phyloP scores from a whole-genome alignment of 2,329 filamentous ascomycete species.

The Diaporthe sp. region DNA sequence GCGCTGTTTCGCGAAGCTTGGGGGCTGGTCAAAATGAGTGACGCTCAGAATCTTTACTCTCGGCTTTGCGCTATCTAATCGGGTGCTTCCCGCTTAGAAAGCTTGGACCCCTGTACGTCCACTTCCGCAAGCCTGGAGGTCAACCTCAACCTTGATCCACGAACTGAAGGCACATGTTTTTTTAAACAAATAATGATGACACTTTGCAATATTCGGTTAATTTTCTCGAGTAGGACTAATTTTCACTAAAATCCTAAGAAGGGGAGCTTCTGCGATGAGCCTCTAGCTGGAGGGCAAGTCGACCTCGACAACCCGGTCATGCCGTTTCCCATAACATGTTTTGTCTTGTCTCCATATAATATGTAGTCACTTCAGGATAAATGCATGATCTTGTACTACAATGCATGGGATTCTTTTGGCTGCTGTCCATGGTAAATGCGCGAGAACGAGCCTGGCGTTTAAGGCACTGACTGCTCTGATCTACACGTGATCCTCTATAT shows the following conservation, averaged over 20 bases:
- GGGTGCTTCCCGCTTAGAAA: conserved; percentile 23
- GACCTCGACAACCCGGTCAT: neutral
- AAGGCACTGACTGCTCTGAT: neutral
- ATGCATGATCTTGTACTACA: neutral
- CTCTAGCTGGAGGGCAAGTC: neutral
- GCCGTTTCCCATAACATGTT: neutral
- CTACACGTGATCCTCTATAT: neutral
- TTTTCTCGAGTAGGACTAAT: accelerated
- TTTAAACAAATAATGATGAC: neutral
- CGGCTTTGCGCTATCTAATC: conserved; percentile 34
- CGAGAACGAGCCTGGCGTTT: too few species aligned
- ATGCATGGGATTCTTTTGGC: neutral
- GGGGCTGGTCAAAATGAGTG: conserved; percentile 5
- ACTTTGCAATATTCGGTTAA: accelerated
- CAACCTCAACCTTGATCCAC: neutral
- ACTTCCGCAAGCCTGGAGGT: neutral
- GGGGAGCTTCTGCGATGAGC: neutral
- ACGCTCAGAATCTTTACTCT: conserved; percentile 38
- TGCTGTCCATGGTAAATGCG: neutral
- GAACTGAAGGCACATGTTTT: neutral
- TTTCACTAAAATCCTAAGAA: too few species aligned
- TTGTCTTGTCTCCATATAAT: neutral
- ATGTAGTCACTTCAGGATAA: neutral
- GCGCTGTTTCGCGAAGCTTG: neutral
- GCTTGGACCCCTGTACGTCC: neutral